Percentiles rank a stretch among this genome's conserved stretches.
Evolutionary conservation across 371 early-diverging fungal genomes (phyloP).

Genomic region (Mucor saturninus): DNA sequence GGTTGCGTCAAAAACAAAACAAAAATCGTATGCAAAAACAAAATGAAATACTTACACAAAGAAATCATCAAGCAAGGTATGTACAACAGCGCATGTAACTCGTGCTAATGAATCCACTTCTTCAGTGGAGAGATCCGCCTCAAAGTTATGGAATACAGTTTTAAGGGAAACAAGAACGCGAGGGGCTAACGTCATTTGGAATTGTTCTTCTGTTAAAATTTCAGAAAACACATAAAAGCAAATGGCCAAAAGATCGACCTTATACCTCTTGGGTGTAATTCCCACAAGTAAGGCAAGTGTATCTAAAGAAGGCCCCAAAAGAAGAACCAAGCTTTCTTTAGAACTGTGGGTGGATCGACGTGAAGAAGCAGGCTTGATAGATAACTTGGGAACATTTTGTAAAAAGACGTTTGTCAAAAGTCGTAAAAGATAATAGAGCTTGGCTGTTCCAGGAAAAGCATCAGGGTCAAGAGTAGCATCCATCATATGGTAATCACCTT

Average conservation of each 20-base stretch:
- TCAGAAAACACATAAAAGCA: conserved; percentile 47
- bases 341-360: conserved; percentile 16
- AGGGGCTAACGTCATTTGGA: conserved; percentile 40
- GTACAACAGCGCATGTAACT: conserved; percentile 38
- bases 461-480: conserved; percentile 44
- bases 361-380: conserved; percentile 33
- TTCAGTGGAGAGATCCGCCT: conserved; percentile 26
- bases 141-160: conserved; percentile 41
- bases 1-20: not conserved
- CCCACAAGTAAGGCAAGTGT: conserved; percentile 45
- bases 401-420: conserved; percentile 56
- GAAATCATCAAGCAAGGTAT: conserved; percentile 39
- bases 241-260: conserved; percentile 52
- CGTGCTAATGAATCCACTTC: conserved; percentile 36
- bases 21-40: not conserved
- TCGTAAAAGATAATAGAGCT: conserved; percentile 53
- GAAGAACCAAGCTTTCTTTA: conserved; percentile 24
- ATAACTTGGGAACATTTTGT: conserved; percentile 48
- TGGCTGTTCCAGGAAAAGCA: conserved; percentile 51
- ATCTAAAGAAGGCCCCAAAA: conserved; percentile 50
- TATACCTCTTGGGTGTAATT: conserved; percentile 46
- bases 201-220: conserved; percentile 37
- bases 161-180: conserved; percentile 52
- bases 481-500: conserved; percentile 27
- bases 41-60: conserved; percentile 21